Conservation (phyloP, 352 stramenopile species). For the Phytophthora rubi region DNA sequence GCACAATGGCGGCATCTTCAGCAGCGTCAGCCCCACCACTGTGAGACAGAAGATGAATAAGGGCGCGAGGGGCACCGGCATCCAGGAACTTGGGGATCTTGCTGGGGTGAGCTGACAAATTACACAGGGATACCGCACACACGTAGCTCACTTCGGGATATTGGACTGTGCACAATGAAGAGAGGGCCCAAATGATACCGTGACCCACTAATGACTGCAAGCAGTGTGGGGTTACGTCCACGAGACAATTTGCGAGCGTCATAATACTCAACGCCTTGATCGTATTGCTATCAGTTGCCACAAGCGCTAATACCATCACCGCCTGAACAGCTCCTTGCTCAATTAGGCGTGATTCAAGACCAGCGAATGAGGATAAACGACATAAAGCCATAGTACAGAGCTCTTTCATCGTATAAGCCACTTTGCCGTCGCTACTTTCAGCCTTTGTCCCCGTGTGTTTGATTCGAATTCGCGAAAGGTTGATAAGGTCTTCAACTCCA, state of each 20-base stretch:
- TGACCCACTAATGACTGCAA: conserved; percentile 71
- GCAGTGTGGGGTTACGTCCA: conserved; percentile 62
- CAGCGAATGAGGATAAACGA: conserved; percentile 68
- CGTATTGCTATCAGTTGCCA: conserved; percentile 61
- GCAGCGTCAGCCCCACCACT: conserved; percentile 32
- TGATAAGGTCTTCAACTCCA: conserved; percentile 73
- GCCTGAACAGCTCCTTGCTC: conserved; percentile 77
- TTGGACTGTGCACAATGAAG: conserved; percentile 70
- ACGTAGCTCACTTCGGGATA: conserved; percentile 57
- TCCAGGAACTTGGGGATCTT: conserved; percentile 78
- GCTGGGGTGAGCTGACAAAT: conserved; percentile 60
- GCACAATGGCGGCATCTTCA: conserved; percentile 45
- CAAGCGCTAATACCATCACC: conserved; percentile 75
- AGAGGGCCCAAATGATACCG: conserved; percentile 78
- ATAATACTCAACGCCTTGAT: conserved; percentile 83
- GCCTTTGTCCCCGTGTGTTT: conserved; percentile 30
- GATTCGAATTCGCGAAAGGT: conserved; percentile 56
- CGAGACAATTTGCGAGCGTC: conserved; percentile 78
- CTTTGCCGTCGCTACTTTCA: conserved; percentile 8
- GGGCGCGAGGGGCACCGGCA: conserved; percentile 62
- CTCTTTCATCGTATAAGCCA: conserved; percentile 57
- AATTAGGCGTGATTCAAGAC: conserved; percentile 67
- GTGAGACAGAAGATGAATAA: conserved; percentile 67
- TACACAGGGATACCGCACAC: conserved; percentile 80
- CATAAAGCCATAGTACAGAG: conserved; percentile 76